Conservation (phyloP, 495 filamentous ascomycete genomes). For the Aspergillus avenaceus region DNA sequence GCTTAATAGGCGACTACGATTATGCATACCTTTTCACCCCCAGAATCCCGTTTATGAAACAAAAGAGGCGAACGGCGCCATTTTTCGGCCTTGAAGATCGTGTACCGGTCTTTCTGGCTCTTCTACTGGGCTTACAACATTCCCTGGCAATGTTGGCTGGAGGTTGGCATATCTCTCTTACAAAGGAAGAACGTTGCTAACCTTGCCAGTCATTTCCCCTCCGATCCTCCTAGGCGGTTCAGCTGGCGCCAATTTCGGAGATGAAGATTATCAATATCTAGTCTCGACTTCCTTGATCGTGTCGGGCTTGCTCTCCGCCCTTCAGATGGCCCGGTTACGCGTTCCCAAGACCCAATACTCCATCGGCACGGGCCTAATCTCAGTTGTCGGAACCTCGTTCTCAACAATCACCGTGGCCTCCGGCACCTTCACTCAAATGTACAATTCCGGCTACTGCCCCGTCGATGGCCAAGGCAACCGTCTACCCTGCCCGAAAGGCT, state of each 20-base stretch:
- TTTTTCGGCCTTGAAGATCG: conserved; percentile 86
- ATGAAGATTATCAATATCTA: conserved; percentile 66
- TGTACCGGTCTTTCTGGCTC: conserved; percentile 74
- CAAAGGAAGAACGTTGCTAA: not conserved
- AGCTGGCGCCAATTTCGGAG: conserved; percentile 59
- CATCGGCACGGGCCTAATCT: conserved; percentile 83
- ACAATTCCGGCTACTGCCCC: conserved; percentile 73
- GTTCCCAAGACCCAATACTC: conserved; percentile 78
- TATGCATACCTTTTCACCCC: conserved; percentile 77
- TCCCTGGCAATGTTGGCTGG: conserved; percentile 64
- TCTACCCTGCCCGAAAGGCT: conserved; percentile 79
- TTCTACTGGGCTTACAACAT: conserved; percentile 71
- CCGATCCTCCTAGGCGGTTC: conserved; percentile 71
- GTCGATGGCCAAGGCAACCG: conserved; percentile 55
- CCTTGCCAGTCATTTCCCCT: conserved; percentile 59
- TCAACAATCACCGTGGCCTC: conserved; percentile 80
- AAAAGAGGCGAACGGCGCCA: conserved; percentile 57
- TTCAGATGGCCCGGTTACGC: conserved; percentile 85
- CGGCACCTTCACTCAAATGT: conserved; percentile 80
- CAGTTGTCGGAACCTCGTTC: conserved; percentile 78
- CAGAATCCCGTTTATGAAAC: conserved; percentile 78
- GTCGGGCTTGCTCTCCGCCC: conserved; percentile 69
- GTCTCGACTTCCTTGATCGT: conserved; percentile 89
- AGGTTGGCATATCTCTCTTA: conserved; percentile 21
- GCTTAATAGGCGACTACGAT: conserved; percentile 81